phyloP scores from a whole-genome alignment of 164 flowering plant species.

The Chimonanthus salicifolius region DNA sequence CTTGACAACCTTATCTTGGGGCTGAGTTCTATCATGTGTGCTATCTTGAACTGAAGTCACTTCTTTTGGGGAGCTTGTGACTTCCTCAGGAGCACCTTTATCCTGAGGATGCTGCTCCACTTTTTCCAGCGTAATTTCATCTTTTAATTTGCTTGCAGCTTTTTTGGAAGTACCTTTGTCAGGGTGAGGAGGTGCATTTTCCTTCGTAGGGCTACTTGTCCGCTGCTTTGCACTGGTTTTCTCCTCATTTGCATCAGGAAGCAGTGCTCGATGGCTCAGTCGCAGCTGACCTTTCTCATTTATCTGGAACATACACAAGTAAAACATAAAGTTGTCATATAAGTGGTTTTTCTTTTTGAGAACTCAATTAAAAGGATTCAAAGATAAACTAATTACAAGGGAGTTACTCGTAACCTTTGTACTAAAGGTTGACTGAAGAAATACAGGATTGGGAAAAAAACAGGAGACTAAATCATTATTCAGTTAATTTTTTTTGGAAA shows the following conservation, averaged over 20 bases:
- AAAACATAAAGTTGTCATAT: neutral
- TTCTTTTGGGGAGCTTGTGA: constrained; percentile 17
- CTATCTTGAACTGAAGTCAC: constrained; percentile 20
- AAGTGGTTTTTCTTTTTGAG: neutral
- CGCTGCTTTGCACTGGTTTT: constrained; percentile 34
- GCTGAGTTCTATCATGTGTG: constrained; percentile 1
- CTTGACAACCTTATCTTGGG: constrained; percentile 29
- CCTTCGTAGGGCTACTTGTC: constrained; percentile 26
- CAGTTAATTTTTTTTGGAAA: no score
- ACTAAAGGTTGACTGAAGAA: no score
- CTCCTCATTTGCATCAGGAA: constrained; percentile 61
- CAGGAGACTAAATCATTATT: no score
- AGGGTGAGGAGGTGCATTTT: constrained; percentile 25
- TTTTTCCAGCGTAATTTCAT: constrained; percentile 19
- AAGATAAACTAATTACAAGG: neutral
- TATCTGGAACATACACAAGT: constrained; percentile 37
- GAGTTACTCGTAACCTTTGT: neutral
- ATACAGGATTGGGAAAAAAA: no score
- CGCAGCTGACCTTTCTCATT: constrained; percentile 97
- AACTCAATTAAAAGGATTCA: neutral
- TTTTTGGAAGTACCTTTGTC: constrained; percentile 29
- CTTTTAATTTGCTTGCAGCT: constrained; percentile 18
- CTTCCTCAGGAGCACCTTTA: constrained; percentile 12
- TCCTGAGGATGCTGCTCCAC: constrained; percentile 18
- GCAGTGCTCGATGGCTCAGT: constrained; percentile 76